phyloP scores from a whole-genome alignment of 192 early-diverging fungal species.

The Irineochytrium annulatum region DNA sequence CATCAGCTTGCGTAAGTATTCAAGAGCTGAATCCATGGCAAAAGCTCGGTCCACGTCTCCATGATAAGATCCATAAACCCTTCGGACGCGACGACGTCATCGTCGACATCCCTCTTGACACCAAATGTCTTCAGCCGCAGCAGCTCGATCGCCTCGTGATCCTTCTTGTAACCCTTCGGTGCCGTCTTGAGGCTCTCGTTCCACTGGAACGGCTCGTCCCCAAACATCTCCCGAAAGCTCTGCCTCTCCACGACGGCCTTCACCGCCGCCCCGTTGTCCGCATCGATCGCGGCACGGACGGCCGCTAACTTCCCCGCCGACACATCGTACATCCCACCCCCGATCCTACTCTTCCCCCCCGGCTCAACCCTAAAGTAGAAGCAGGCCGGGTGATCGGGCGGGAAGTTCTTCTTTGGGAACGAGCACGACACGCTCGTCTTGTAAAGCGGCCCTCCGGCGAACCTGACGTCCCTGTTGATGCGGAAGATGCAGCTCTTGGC shows the following conservation, averaged over 20 bases:
- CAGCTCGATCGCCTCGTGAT: slow-evolving; percentile 52
- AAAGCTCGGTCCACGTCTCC: no score
- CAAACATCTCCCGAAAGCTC: background rate
- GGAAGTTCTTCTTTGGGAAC: slow-evolving; percentile 42
- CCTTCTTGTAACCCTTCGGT: slow-evolving; percentile 49
- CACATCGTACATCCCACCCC: slow-evolving; percentile 48
- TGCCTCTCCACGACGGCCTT: slow-evolving; percentile 11
- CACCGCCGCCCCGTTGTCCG: slow-evolving; percentile 30
- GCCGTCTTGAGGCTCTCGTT: slow-evolving; percentile 46
- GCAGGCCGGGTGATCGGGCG: slow-evolving; percentile 23
- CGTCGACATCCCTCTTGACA: slow-evolving; percentile 40
- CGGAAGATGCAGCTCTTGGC: slow-evolving; percentile 14
- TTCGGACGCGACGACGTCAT: slow-evolving; percentile 45
- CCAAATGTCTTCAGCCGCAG: slow-evolving; percentile 50
- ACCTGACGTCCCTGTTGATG: slow-evolving; percentile 55
- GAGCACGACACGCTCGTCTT: slow-evolving; percentile 42
- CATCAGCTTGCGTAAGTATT: no score
- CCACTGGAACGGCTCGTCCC: background rate
- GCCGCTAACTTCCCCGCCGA: slow-evolving; percentile 20
- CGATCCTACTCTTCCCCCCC: slow-evolving; percentile 34
- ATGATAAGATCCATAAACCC: slow-evolving; percentile 49
- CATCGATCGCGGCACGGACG: slow-evolving; percentile 20
- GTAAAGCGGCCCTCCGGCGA: slow-evolving; percentile 54
- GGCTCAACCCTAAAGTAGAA: slow-evolving; percentile 50
- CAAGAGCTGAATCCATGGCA: no score